Base-by-base conservation (phyloP, 306 rosid species). In the Comarum palustre region DNA sequence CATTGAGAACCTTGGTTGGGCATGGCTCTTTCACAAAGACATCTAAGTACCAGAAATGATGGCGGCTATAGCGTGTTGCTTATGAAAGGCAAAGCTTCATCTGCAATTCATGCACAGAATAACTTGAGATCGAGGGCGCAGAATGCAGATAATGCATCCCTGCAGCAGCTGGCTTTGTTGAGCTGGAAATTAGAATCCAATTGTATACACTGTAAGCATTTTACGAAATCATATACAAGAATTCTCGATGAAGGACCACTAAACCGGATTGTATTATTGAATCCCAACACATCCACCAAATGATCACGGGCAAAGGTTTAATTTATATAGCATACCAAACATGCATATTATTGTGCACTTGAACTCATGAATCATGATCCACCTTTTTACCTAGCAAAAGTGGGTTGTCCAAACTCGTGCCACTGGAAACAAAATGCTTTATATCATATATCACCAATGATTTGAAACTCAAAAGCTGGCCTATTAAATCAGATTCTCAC, bases 371-470 rank as follows among this genome's bases (percentile, higher is more conserved):
- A 5, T 55, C 36, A 58, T 58, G 64, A 60, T 25, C 63, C 63
- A 57, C 38, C 38, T 58, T 27, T 58, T 6, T 8, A 41, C 69
- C 48, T 8, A n/a, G 9, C 7, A 51, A 52, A 52, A 52, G 59
- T 54, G 31, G 39, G 50, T 50, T 69, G 22, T 42, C 67, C 67
- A 7, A 34, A 62, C 48, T 69, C 62, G 73, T 20, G 62, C 16
- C 73, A 34, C 48, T 34, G 14, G 62, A 34, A 69, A 51, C 63
- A 51, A 69, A 34, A n/a, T 34, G 63, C 65, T 29, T 13, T 24
- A 22, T 42, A 20, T 29, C 59, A 29, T 22, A 47, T 22, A 20
- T 22, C 27, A 2, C 29, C 59, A 11, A 11, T 47, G n/a, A 68
- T 47, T 47, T 68, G 24, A 24, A 67, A 31, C 36, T 8, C 42